Percentiles rank a stretch among this genome's conserved stretches.
Evolutionary conservation across 2,329 filamentous ascomycete genomes (phyloP).

Genomic region (Aspergillus sp.): DNA sequence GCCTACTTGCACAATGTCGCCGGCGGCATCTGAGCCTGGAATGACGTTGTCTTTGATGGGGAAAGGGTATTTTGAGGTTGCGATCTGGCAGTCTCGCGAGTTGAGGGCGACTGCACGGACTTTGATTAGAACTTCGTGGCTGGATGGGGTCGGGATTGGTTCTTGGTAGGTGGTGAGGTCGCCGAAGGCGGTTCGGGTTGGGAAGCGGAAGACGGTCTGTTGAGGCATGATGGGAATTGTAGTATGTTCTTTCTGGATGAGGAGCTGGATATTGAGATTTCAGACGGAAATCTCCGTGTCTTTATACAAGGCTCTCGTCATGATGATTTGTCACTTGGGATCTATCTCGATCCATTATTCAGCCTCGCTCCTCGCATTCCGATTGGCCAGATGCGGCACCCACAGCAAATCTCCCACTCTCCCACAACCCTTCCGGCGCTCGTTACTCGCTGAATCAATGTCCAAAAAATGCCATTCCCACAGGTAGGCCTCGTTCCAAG

Average conservation of each 20-base stretch:
- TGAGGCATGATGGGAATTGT: neutral
- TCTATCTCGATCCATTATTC: neutral
- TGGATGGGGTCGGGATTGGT: constrained; percentile 35
- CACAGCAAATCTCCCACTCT: neutral
- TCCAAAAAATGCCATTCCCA: neutral
- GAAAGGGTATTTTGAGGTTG: constrained; percentile 45
- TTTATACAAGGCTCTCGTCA: neutral
- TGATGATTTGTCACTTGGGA: neutral
- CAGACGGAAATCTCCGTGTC: neutral
- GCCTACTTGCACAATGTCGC: constrained; percentile 47
- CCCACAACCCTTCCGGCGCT: no score
- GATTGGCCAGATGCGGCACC: neutral
- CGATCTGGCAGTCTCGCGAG: constrained; percentile 33
- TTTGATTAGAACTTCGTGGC: constrained; percentile 32
- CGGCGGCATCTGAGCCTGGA: constrained; percentile 48
- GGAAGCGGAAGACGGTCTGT: neutral
- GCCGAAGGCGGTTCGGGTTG: neutral
- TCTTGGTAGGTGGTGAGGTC: constrained; percentile 37
- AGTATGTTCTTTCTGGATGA: neutral
- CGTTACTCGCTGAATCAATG: neutral
- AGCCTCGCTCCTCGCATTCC: neutral
- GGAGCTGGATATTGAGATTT: neutral
- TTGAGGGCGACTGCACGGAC: constrained; percentile 31
- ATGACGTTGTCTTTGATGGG: constrained; percentile 39
- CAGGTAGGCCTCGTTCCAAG: neutral